phyloP scores from a whole-genome alignment of 2,329 filamentous ascomycete species.

The Colletotrichum acutatum region DNA sequence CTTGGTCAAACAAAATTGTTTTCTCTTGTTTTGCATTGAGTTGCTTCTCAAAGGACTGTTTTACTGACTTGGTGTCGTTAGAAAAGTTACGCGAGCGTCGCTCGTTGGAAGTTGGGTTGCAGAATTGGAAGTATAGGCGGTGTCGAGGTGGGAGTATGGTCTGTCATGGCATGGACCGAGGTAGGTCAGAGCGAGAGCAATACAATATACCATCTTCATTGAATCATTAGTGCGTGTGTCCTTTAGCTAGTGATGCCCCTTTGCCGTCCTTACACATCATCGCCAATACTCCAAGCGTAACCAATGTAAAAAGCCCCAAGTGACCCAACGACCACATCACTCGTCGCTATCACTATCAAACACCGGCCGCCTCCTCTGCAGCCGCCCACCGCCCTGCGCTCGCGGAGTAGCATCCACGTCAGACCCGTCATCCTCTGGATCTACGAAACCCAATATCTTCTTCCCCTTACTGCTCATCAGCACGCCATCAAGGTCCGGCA shows the following conservation, averaged over 20 bases:
- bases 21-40: neutral
- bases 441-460: neutral
- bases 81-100: neutral
- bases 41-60: neutral
- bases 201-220: conserved; percentile 16
- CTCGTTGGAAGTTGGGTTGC: neutral
- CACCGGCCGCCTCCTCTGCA: conserved; percentile 27
- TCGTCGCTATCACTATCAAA: conserved; percentile 41
- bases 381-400: neutral
- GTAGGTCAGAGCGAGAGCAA: neutral
- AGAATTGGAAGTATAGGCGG: neutral
- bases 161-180: neutral
- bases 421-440: conserved; percentile 17
- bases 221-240: neutral
- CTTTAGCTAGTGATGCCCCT: neutral
- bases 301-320: neutral
- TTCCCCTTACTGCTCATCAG: conserved; percentile 14
- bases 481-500: conserved; percentile 23
- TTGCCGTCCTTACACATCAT: neutral
- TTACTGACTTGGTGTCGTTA: conserved; percentile 9
- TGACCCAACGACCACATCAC: neutral
- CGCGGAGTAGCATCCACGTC: conserved; percentile 21
- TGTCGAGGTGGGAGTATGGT: neutral
- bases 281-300: neutral
- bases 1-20: conserved; percentile 32